Base-by-base conservation (phyloP, 2,329 filamentous ascomycete species). In the Rutstroemia sp. region DNA sequence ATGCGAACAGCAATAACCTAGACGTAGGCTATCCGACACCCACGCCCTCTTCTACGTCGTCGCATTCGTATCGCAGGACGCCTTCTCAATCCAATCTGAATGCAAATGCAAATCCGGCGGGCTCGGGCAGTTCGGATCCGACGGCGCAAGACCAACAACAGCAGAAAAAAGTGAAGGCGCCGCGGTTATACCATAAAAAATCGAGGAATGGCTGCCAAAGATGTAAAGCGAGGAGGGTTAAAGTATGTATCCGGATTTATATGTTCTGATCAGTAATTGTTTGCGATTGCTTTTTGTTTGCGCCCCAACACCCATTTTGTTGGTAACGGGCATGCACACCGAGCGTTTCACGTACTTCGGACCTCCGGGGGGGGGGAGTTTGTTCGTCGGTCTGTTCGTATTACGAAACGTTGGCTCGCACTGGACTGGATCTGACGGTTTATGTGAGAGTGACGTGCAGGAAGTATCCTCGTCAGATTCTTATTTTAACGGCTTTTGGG, bases 161-260 rank as follows among this genome's bases (percentile, higher is more conserved):
- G 17, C 46, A 47, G 48, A 50, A 58, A 48, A 50, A 60, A 46
- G 25, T 17, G 7, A 60, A 58, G 39, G 48, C 45, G n/a, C 59
- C 62, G 12, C 53, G 68, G 44, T 59, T 70, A 19, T 70, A 69
- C 48, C 68, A 70, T 57, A 68, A 63, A 56, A 70, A 70, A 60
- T 69, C 67, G 25, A 58, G 63, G 38, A 65, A 61, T 49, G 68
- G 68, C 1, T 70, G 68, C 54, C 55, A 64, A 14, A 62, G 66
- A 42, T 70, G 67, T 57, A 67, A 66, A 56, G 62, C 60, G 8
- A 59, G 68, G 27, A 62, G 67, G 19, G 68, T 70, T 17, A 70
- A 69, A 64, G 68, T 69, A 47, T 56, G 59, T 63, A 27, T 25
- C 51, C 49, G 49, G 16, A 44, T 46, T 51, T 49, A 36, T 52